phyloP scores from a whole-genome alignment of 2,329 filamentous ascomycete genomes.

The Colletotrichum sp. region DNA sequence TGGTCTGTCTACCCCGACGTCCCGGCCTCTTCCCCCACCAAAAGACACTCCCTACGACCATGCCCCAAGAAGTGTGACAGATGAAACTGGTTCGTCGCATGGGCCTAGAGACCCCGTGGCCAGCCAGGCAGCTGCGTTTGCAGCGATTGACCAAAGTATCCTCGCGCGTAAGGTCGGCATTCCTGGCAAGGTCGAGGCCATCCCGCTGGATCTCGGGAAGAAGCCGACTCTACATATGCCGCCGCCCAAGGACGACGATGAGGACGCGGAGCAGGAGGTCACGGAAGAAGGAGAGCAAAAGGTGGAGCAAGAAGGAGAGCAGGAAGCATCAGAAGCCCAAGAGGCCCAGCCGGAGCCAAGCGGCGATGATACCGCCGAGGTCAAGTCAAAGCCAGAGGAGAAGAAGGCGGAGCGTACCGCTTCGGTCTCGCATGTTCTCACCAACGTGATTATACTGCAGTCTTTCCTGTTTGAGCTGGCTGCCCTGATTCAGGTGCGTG shows the following conservation, averaged over 20 bases:
- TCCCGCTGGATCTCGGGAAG: constrained; percentile 52
- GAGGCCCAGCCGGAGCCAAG: constrained; percentile 20
- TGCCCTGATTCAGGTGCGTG: constrained; percentile 75
- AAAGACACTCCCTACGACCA: constrained; percentile 49
- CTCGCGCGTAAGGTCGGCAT: constrained; percentile 59
- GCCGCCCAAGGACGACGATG: constrained; percentile 25
- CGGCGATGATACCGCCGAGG: constrained; percentile 24
- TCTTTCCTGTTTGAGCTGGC: constrained; percentile 81
- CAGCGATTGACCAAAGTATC: constrained; percentile 68
- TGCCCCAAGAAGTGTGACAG: constrained; percentile 32
- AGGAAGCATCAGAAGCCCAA: constrained; percentile 12
- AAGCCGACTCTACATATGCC: constrained; percentile 19
- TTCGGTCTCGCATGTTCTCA: constrained; percentile 79
- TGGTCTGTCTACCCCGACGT: constrained; percentile 34
- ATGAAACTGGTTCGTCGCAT: constrained; percentile 16
- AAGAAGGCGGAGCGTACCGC: constrained; percentile 46
- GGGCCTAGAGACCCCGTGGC: constrained; percentile 35
- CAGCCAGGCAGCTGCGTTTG: constrained; percentile 64
- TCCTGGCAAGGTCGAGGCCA: constrained; percentile 47
- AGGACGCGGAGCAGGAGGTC: constrained; percentile 30
- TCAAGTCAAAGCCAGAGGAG: constrained; percentile 27
- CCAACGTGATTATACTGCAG: constrained; percentile 80
- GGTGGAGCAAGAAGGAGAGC: constrained; percentile 22
- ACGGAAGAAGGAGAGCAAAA: constrained; percentile 22
- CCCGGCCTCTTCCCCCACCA: constrained; percentile 41